A percentile compares a stretch with the other conserved stretches of the same genome.
These are phyloP conservation scores for Amphichorda felina DNA, from an alignment of 2,329 filamentous ascomycete genomes.

Conservation along the genomic window DNA sequence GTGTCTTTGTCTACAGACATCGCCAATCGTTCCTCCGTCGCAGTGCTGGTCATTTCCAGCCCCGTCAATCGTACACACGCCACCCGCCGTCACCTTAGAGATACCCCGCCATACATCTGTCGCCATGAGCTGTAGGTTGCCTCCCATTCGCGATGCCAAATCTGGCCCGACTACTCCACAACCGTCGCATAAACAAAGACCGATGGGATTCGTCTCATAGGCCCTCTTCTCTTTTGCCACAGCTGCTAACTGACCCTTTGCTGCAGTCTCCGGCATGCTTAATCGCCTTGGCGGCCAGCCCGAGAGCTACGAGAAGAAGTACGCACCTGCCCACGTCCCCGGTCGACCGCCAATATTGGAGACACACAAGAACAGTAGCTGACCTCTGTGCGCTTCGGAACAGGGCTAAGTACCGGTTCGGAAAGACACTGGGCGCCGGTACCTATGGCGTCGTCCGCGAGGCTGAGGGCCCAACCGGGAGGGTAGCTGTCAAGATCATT, in stretches of 20 bases:
- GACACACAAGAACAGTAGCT: neutral
- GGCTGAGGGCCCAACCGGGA: slow-evolving; percentile 69
- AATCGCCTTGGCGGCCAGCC: slow-evolving; percentile 95
- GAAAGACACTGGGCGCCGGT: slow-evolving; percentile 85
- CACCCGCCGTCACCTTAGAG: neutral
- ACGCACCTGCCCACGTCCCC: slow-evolving; percentile 10
- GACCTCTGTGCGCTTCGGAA: slow-evolving; percentile 2
- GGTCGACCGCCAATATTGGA: neutral
- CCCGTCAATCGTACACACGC: no score
- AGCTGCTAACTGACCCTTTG: neutral
- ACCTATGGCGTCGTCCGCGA: slow-evolving; percentile 98
- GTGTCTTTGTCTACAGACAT: slow-evolving; percentile 10
- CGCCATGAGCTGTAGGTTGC: slow-evolving; percentile 6
- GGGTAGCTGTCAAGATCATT: slow-evolving; percentile 97
- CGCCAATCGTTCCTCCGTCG: slow-evolving; percentile 3
- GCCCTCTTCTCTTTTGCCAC: neutral
- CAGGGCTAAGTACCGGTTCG: slow-evolving; percentile 82
- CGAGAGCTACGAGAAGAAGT: slow-evolving; percentile 99
- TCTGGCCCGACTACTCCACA: no score
- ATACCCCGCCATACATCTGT: slow-evolving; percentile 5
- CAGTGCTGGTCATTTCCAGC: neutral
- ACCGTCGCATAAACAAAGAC: no score
- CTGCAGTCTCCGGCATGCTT: slow-evolving; percentile 75
- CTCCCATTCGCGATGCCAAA: neutral
- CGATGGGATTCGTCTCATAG: no score